These are phyloP conservation scores for Tetradesmus lagerheimii DNA, from an alignment of 139 green algal genomes.

Conservation along the genomic window DNA sequence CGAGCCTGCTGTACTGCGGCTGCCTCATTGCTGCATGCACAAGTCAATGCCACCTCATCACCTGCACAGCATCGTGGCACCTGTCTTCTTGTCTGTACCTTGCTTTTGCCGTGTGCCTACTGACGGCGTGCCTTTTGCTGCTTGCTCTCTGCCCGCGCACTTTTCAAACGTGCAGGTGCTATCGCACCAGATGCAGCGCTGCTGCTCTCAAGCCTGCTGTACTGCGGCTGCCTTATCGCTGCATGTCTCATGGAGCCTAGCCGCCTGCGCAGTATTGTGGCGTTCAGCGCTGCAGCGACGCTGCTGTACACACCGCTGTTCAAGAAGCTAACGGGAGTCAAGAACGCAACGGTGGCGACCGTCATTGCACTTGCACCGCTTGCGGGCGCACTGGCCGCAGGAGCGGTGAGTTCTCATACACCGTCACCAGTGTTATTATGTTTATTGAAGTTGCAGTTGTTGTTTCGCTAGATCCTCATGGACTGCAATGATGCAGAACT, in stretches of 20 bases:
- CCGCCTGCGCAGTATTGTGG: constrained; percentile 64
- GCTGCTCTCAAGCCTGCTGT: constrained; percentile 61
- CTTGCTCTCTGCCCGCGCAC: background rate
- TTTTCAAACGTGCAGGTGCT: constrained; percentile 17
- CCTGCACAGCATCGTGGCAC: too few species aligned
- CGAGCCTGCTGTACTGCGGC: constrained; percentile 56
- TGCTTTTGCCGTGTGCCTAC: too few species aligned
- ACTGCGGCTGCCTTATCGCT: constrained; percentile 59
- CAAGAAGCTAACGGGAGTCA: constrained; percentile 71
- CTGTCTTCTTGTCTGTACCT: too few species aligned
- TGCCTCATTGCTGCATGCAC: constrained; percentile 36
- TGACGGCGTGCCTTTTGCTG: background rate
- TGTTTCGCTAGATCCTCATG: constrained; percentile 73
- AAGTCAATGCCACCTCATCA: too few species aligned
- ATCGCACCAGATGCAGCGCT: constrained; percentile 71
- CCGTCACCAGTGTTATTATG: background rate
- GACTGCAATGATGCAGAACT: constrained; percentile 66
- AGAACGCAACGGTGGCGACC: constrained; percentile 75
- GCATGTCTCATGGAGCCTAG: constrained; percentile 66
- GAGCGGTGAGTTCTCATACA: constrained; percentile 44
- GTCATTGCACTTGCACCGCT: constrained; percentile 70
- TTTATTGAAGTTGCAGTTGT: background rate
- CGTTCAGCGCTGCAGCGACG: constrained; percentile 60
- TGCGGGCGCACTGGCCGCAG: constrained; percentile 65
- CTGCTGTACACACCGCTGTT: constrained; percentile 78